A percentile compares a stretch with the other conserved stretches of the same genome.
These are phyloP conservation scores for Xylaria multiplex DNA, from an alignment of 2,329 filamentous ascomycete genomes.

Conservation along the genomic window DNA sequence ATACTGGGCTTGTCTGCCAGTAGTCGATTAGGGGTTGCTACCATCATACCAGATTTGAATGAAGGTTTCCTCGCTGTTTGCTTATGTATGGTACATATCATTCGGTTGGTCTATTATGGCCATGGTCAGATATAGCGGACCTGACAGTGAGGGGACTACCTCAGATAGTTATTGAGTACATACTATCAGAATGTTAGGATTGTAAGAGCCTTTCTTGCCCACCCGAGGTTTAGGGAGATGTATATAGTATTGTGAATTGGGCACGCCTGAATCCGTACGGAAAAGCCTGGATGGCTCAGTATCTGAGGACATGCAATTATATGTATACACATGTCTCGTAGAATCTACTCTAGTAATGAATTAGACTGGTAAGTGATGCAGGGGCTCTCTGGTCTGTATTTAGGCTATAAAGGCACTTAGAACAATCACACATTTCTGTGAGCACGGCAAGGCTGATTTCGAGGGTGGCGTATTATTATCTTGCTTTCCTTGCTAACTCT, in stretches of 20 bases:
- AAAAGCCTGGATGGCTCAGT: not conserved
- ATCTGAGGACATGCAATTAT: not conserved
- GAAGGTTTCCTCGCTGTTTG: constrained; percentile 10
- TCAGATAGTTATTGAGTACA: too few species aligned
- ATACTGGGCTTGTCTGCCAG: not conserved
- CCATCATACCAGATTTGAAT: constrained; percentile 13
- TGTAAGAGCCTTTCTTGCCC: too few species aligned
- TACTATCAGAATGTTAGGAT: too few species aligned
- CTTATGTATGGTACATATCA: too few species aligned
- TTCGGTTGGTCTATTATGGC: not conserved
- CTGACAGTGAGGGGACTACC: too few species aligned
- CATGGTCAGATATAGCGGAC: too few species aligned
- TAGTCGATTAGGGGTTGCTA: constrained; percentile 2
- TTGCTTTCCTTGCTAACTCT: constrained; percentile 3
- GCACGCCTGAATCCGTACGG: too few species aligned
- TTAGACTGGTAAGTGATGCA: not conserved
- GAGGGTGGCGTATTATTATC: constrained; percentile 5
- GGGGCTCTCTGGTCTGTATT: too few species aligned
- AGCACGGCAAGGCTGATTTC: not conserved
- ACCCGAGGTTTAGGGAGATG: too few species aligned
- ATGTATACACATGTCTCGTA: not conserved
- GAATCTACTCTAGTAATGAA: not conserved
- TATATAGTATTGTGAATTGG: too few species aligned
- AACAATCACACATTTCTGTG: not conserved
- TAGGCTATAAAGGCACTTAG: not conserved